These are phyloP conservation scores for Polytrichum formosum DNA, from an alignment of 225 moss, liverwort and hornwort species.

Conservation along the genomic window DNA sequence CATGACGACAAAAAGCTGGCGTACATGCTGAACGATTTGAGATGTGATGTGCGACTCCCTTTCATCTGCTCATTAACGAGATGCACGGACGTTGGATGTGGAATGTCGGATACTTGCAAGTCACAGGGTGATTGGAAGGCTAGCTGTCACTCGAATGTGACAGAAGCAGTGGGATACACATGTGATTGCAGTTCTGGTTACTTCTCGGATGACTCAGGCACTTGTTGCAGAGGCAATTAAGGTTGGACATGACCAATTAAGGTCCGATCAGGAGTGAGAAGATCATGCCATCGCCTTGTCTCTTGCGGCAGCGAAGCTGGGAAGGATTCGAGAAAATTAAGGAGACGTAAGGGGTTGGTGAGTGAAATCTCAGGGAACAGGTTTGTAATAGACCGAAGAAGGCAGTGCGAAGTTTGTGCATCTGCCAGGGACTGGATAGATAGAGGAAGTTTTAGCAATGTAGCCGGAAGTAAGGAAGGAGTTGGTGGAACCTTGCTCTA, in stretches of 20 bases:
- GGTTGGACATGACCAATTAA: background rate
- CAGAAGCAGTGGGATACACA: constrained; percentile 8
- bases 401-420: background rate
- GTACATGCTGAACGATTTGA: constrained; percentile 8
- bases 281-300: background rate
- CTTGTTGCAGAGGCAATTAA: background rate
- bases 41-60: background rate
- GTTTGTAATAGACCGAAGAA: background rate
- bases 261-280: background rate
- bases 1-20: background rate
- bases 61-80: constrained; percentile 11
- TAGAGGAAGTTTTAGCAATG: constrained; percentile 4
- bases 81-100: constrained; percentile 7
- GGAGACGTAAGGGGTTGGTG: background rate
- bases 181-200: constrained; percentile 10
- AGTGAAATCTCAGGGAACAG: background rate
- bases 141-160: constrained; percentile 2
- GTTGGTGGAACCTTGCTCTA: background rate
- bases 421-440: constrained; percentile 2
- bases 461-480: background rate
- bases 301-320: background rate
- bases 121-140: constrained; percentile 12
- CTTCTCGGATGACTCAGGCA: constrained; percentile 8
- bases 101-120: constrained; percentile 3
- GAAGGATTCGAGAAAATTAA: too few species aligned